These are phyloP conservation scores for Pythium brassicae DNA, from an alignment of 352 stramenopile species.

Conservation along the genomic window DNA sequence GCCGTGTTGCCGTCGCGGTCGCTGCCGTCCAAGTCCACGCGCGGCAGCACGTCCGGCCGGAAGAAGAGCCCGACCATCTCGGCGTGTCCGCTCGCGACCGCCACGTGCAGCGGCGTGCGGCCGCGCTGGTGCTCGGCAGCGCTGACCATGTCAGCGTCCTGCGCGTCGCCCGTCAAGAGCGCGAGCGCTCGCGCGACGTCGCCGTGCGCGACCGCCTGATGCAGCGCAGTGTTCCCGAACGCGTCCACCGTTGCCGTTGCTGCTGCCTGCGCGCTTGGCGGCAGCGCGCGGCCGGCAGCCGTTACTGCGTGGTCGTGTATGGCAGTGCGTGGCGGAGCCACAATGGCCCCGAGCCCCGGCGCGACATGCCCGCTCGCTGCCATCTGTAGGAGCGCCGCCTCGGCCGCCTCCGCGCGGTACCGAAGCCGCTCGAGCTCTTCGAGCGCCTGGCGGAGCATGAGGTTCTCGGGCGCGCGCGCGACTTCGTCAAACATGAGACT, in stretches of 20 bases:
- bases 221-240: constrained; percentile 56
- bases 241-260: constrained; percentile 32
- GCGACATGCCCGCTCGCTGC: neutral
- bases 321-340: too few species aligned
- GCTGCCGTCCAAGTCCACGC: constrained; percentile 54
- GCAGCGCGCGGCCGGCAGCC: neutral
- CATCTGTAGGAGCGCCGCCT: constrained; percentile 45
- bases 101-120: constrained; percentile 60
- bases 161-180: constrained; percentile 35
- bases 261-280: neutral
- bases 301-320: too few species aligned
- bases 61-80: constrained; percentile 77
- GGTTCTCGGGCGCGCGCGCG: constrained; percentile 15
- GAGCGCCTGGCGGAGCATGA: constrained; percentile 41
- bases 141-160: constrained; percentile 43
- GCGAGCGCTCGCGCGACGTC: constrained; percentile 46
- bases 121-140: constrained; percentile 49
- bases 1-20: constrained; percentile 73
- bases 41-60: constrained; percentile 61
- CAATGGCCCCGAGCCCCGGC: neutral
- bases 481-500: constrained; percentile 14
- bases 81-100: constrained; percentile 47
- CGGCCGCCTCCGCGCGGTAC: constrained; percentile 50
- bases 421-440: constrained; percentile 52
- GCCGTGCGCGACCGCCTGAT: constrained; percentile 35